Base-by-base conservation (phyloP, 140 eudicot species). In the Anethum foeniculum region DNA sequence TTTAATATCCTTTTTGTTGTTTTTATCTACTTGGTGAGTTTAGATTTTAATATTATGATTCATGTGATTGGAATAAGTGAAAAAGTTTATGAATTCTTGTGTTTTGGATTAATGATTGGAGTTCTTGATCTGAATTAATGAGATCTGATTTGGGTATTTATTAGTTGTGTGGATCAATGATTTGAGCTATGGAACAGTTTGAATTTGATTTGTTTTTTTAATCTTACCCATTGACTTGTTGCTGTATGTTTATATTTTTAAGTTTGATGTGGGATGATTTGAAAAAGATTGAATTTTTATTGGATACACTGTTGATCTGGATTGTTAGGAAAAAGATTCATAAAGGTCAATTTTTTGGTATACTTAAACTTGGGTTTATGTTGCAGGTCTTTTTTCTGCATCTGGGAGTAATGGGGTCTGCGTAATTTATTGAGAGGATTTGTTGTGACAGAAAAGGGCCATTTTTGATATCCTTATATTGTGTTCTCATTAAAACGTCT, bases 1-100 rank as follows among this genome's bases (percentile, higher is more conserved):
- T 73, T 85, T 83, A 79, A 85, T 87, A 69, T 14, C 43, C 58
- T 34, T 41, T 65, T 38, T 56, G 19, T 38, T 78, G 56, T 30
- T 56, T 56, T 13, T 72, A 3, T 56, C 36, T 36, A 21, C 27
- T 71, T 38, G 77, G 51, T 41, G 3, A 3, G 13, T 46, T 9
- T 48, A 16, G 79, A 75, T 75, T 36, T 75, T 25, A 23, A 27
- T 60, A 75, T 75, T 36, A 21, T 73, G 49, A 43, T 73, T 73
- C 36, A 4, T 73, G 79, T 48, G 49, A 41, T 75, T 75, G 79
- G 64, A 75, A 28, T 74, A 38, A 71, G 58, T 5, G 10, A 6
- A 9, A 44, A 10, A 1, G 23, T 46, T 27, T 75, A 5, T 25
- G 21, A 5, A 44, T 34, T 75, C 47, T 32, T 25, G 54, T 49